Evolutionary conservation across 805 yeast genomes (phyloP), one percentile per base, ranked within the genome.

Genomic region (Zygotorulaspora sp.): DNA sequence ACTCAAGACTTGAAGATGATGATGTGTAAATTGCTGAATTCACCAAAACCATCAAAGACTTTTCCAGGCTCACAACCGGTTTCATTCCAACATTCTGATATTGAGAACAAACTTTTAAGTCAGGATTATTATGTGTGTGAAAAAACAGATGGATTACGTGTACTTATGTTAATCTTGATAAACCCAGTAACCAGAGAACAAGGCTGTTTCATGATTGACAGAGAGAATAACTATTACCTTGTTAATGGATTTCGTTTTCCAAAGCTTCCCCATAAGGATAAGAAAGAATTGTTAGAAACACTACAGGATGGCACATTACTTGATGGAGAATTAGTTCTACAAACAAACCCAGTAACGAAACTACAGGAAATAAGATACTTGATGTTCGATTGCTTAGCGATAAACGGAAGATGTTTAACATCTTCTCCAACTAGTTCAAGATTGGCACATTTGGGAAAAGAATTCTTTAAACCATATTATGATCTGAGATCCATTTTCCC

Each of bases 11-110:
- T 90, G 37, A 76, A 79, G 53, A 70, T 69, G 36, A 78, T 80
- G 63, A 81, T 89, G 3, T 80, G 88, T 30, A 57, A 76, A 52
- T 65, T 83, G 45, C 57, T 82, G 50, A 68, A 76, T 49, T 66
- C 79, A 48, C 70, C 78, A 21, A 71, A 74, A 27, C 67, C 72
- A 12, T 50, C 62, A 5, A 57, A 58, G 41, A 50, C 63, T 1
- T 89, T 89, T 52, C 94, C 96, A 2, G 97, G 98, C 0, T 80
- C 96, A 1, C 98, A 94, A 62, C 99, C 99, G 0, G 85, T 90
- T 2, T 85, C 96, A 17, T 89, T 92, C 57, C 80, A 84, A 29
- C 70, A 86, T 38, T 66, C 71, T 22, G 96, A 90, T 62, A 67
- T 92, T 16, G 58, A 58, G 3, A 75, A 77, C 32, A 75, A 78